phyloP scores from a whole-genome alignment of 163 green algal species.

The Volvox carteri region DNA sequence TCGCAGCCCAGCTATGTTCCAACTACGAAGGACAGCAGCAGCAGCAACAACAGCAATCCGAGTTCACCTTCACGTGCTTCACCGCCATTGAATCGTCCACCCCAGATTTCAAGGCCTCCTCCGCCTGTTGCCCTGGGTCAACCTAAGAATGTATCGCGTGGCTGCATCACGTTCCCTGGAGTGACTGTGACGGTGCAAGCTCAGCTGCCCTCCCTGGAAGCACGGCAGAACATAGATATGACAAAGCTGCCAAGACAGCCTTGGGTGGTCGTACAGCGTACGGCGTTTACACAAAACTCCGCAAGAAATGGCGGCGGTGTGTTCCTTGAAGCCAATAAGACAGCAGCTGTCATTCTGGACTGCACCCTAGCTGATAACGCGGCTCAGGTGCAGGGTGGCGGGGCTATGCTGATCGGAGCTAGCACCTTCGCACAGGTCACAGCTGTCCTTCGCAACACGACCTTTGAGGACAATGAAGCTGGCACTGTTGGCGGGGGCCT shows the following conservation, averaged over 20 bases:
- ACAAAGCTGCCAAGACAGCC: background rate
- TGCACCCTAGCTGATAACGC: background rate
- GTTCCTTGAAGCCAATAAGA: background rate
- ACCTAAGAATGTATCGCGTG: too few species aligned
- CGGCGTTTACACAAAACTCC: background rate
- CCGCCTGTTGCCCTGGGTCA: background rate
- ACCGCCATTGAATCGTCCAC: too few species aligned
- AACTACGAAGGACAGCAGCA: background rate
- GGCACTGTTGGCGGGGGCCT: background rate
- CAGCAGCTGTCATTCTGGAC: background rate
- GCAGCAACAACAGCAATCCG: background rate
- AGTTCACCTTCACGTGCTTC: background rate
- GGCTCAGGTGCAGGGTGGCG: background rate
- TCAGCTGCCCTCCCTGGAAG: background rate
- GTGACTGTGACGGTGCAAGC: too few species aligned
- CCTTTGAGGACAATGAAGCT: background rate
- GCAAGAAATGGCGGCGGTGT: background rate
- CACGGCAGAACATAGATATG: background rate
- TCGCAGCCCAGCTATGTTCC: background rate
- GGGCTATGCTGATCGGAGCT: background rate
- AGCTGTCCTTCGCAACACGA: background rate
- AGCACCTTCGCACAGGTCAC: background rate
- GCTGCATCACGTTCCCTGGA: too few species aligned
- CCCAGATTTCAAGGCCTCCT: too few species aligned
- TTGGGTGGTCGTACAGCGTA: background rate